These are phyloP conservation scores for Globisporangium abappressorium DNA, from an alignment of 352 stramenopile genomes.

Conservation along the genomic window DNA sequence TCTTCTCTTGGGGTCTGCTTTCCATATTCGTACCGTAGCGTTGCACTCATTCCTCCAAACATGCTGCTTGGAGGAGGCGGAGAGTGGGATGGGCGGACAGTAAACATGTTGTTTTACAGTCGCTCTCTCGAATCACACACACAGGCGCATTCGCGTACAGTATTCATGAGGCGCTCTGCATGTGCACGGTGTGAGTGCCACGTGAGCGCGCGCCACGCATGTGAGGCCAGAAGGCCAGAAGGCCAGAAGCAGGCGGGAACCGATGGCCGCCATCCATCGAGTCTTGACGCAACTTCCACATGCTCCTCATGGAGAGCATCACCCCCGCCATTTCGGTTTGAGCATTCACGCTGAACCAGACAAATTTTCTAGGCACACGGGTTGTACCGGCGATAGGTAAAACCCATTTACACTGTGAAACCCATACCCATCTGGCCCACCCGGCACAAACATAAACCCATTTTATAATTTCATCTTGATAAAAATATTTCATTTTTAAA, in stretches of 20 bases:
- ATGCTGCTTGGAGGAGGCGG: background rate
- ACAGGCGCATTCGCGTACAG: background rate
- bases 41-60: background rate
- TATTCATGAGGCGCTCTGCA: background rate
- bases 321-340: constrained; percentile 9
- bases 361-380: constrained; percentile 17
- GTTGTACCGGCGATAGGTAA: background rate
- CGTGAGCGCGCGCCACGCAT: background rate
- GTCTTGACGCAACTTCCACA: constrained; percentile 13
- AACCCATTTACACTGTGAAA: background rate
- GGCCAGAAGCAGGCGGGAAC: background rate
- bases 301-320: background rate
- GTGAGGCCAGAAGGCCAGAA: constrained; percentile 28
- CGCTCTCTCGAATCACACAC: background rate
- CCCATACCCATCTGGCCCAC: background rate
- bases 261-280: background rate
- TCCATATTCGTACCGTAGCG: background rate
- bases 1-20: background rate
- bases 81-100: background rate
- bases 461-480: background rate
- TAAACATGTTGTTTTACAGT: background rate
- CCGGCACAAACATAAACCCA: background rate
- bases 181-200: background rate
- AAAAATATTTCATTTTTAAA: background rate
- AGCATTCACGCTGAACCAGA: constrained; percentile 17